These are phyloP conservation scores for Fusarium sp. DNA, from an alignment of 2,329 filamentous ascomycete genomes.

Conservation along the genomic window DNA sequence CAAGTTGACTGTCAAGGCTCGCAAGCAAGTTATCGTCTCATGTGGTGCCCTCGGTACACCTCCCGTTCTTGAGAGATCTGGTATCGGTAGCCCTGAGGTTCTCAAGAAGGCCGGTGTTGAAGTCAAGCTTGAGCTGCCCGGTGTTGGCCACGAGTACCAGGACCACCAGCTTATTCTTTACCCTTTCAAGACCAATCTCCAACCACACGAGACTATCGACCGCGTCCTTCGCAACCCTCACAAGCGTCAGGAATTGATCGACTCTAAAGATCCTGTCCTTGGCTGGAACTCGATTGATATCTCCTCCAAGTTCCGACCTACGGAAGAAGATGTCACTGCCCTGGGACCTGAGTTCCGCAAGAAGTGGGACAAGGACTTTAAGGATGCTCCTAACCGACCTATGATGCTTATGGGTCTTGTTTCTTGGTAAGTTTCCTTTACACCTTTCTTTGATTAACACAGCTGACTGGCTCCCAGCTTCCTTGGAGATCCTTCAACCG, in stretches of 20 bases:
- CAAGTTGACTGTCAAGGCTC: constrained; percentile 42
- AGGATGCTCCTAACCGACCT: constrained; percentile 56
- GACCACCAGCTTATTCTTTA: constrained; percentile 67
- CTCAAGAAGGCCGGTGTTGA: constrained; percentile 61
- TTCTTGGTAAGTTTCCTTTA: constrained; percentile 38
- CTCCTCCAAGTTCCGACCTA: constrained; percentile 67
- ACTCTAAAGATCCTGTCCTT: constrained; percentile 60
- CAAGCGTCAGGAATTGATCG: constrained; percentile 58
- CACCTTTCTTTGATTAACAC: rapidly evolving
- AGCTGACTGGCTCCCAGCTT: constrained; percentile 45
- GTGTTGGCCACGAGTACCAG: constrained; percentile 66
- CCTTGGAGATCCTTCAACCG: constrained; percentile 55
- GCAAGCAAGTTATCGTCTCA: constrained; percentile 49
- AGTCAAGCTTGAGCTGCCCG: constrained; percentile 59
- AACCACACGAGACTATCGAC: constrained; percentile 58
- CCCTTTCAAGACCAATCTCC: constrained; percentile 57
- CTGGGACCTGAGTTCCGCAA: constrained; percentile 65
- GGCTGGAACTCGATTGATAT: constrained; percentile 70
- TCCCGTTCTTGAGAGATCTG: constrained; percentile 70
- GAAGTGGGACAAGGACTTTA: constrained; percentile 68
- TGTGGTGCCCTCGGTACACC: constrained; percentile 66
- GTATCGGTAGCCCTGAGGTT: constrained; percentile 64
- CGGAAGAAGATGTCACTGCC: constrained; percentile 61
- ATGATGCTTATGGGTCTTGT: constrained; percentile 57
- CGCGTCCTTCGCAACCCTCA: constrained; percentile 61